Conservation (phyloP, 2,329 filamentous ascomycete species). For the Colletotrichum sansevieriae region DNA sequence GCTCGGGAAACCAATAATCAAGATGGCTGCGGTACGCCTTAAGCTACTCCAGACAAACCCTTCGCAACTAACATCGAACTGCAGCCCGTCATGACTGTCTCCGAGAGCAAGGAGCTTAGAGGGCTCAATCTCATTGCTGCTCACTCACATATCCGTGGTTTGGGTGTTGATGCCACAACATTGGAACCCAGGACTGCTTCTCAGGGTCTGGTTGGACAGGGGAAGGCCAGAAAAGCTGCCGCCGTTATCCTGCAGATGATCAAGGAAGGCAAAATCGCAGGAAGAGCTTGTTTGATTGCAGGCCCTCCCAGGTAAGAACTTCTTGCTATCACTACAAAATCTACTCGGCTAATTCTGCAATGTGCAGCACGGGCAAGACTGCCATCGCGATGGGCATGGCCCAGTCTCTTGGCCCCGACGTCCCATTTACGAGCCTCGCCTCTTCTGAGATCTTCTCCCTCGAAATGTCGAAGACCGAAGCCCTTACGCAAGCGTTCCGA, state of each 20-base stretch:
- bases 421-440: conserved; percentile 95
- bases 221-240: conserved; percentile 95
- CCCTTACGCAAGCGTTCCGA: conserved; percentile 97
- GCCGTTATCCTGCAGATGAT: conserved; percentile 99
- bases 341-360: conserved; percentile 40
- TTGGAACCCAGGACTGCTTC: conserved; percentile 87
- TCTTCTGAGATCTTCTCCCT: conserved; percentile 98
- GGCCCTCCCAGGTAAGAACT: conserved; percentile 81
- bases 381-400: conserved; percentile 99
- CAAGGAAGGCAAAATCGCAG: conserved; percentile 98
- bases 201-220: conserved; percentile 94
- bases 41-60: neutral
- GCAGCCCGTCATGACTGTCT: conserved; percentile 80
- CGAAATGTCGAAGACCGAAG: conserved; percentile 99
- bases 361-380: conserved; percentile 89
- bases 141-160: conserved; percentile 96
- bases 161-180: conserved; percentile 92
- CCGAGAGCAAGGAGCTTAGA: conserved; percentile 95
- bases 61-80: conserved; percentile 13
- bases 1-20: conserved; percentile 44
- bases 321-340: neutral
- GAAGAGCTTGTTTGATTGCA: conserved; percentile 92
- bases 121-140: conserved; percentile 98
- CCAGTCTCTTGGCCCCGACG: conserved; percentile 92
- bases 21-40: conserved; percentile 65